Percentiles rank a stretch among this genome's conserved stretches.
phyloP scores from a whole-genome alignment of 1,284 basidiomycete species.

The Irpex sp. region DNA sequence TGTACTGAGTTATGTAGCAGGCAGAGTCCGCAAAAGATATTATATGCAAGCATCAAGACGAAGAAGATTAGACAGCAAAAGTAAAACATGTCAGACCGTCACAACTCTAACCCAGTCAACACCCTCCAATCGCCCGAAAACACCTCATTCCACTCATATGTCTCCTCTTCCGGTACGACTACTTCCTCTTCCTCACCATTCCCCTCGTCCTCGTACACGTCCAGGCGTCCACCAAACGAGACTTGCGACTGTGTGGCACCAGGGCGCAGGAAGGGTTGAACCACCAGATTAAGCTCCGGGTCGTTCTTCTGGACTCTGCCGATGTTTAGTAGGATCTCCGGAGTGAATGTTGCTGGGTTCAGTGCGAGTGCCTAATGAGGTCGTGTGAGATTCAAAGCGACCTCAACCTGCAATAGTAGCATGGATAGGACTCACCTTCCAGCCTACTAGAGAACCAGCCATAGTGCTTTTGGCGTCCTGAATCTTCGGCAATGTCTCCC shows the following conservation, averaged over 20 bases:
- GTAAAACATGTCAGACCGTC: no score
- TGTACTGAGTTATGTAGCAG: no score
- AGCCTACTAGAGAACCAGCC: slow-evolving; percentile 37
- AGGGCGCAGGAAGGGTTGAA: slow-evolving; percentile 25
- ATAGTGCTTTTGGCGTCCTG: slow-evolving; percentile 26
- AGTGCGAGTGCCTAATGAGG: slow-evolving; percentile 41
- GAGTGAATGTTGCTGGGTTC: slow-evolving; percentile 46
- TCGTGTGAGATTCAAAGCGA: background rate
- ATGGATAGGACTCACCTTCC: slow-evolving; percentile 38
- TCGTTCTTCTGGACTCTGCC: slow-evolving; percentile 28
- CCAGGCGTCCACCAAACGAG: no score
- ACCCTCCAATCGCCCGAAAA: slow-evolving; percentile 23
- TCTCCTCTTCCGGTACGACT: slow-evolving; percentile 16
- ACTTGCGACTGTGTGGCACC: slow-evolving; percentile 4
- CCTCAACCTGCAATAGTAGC: background rate
- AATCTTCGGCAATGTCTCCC: slow-evolving; percentile 32
- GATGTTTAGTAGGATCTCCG: slow-evolving; percentile 42
- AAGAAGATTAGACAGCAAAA: no score
- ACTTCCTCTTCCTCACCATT: slow-evolving; percentile 13
- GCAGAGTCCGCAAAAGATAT: no score
- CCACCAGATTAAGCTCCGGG: slow-evolving; percentile 19
- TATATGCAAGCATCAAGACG: no score
- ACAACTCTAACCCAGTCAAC: no score
- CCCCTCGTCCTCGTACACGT: background rate
- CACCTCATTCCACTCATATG: slow-evolving; percentile 22